phyloP scores from a whole-genome alignment of 108 stramenopile genomes.

The Cyclotella atomus region DNA sequence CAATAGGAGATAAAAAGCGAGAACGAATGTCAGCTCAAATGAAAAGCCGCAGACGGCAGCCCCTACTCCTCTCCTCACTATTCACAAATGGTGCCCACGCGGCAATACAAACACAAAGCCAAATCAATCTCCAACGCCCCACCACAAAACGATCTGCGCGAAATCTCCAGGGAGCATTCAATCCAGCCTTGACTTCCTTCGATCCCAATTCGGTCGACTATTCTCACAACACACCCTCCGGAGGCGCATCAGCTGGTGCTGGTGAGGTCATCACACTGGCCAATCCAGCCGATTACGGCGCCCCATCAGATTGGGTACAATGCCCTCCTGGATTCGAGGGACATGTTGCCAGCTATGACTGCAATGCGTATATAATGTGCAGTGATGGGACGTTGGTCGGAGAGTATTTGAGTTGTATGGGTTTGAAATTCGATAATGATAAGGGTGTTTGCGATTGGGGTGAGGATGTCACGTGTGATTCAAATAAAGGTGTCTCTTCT shows the following conservation, averaged over 20 bases:
- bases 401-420: slow-evolving; percentile 34
- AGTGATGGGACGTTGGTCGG: slow-evolving; percentile 6
- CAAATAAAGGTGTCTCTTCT: no score
- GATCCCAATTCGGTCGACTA: slow-evolving; percentile 32
- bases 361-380: slow-evolving; percentile 33
- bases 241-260: not conserved
- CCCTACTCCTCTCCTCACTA: no score
- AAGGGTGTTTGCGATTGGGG: slow-evolving; percentile 32
- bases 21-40: no score
- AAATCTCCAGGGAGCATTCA: slow-evolving; percentile 26
- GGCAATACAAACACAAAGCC: no score
- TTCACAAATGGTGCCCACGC: no score
- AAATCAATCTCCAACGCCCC: not conserved
- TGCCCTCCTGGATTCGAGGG: slow-evolving; percentile 23
- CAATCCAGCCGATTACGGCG: slow-evolving; percentile 1
- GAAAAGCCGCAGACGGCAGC: no score
- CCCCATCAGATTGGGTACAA: slow-evolving; percentile 23
- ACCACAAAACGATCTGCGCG: not conserved
- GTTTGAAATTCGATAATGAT: slow-evolving; percentile 31
- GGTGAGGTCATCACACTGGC: not conserved
- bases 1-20: no score
- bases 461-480: slow-evolving; percentile 25
- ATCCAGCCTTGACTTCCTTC: slow-evolving; percentile 21
- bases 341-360: slow-evolving; percentile 37
- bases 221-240: slow-evolving; percentile 4